Base-by-base conservation (phyloP, 2,329 filamentous ascomycete species). In the Microdochium nivale region DNA sequence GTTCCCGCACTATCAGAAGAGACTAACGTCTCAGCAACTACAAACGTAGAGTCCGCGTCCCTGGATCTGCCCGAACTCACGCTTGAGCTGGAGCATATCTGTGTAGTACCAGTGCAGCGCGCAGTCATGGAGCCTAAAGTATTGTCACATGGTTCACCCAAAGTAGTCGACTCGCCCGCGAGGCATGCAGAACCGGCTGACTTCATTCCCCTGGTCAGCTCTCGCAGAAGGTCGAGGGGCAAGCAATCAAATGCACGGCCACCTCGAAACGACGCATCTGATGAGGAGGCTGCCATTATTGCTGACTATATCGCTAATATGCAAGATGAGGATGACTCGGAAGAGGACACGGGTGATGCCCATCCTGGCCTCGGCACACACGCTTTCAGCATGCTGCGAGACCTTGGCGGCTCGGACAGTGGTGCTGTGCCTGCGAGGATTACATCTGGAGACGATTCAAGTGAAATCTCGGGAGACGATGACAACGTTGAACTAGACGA, bases 261-360 rank as follows among this genome's bases (percentile, higher is more conserved):
- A 8, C n/a, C 47, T 7, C 50, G 40, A 25, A 53, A 43, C 14
- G 51, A 47, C 16, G 47, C 55, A 11, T 59, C 58, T 13, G 67
- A 65, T 2, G 72, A 77, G 8, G 76, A 84, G 19, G 79, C 83
- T 37, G 78, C 74, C 1, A 71, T 83, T 43, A 68, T 84, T 58
- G 78, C 80, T 1, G 87, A 91, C 60, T 90, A 90, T 59, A 84
- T 89, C 60, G 76, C 79, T 44, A 88, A 90, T 55, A 74, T 88
- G 60, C 68, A 67, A 19, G 73, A 73, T 1, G 73, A 75, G 48
- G 72, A 70, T 2, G 49, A 54, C 19, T 55, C 62, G 48, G 60
- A 61, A 19, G 62, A 65, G 14, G 63, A 64, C 7, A 57, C 55
- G 10, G 56, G 63, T 10, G 56, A 61, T 3, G 60, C 64, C 13